Evolutionary conservation across 768 basidiomycete species (phyloP).

Genomic region (Tulasnella sp.): DNA sequence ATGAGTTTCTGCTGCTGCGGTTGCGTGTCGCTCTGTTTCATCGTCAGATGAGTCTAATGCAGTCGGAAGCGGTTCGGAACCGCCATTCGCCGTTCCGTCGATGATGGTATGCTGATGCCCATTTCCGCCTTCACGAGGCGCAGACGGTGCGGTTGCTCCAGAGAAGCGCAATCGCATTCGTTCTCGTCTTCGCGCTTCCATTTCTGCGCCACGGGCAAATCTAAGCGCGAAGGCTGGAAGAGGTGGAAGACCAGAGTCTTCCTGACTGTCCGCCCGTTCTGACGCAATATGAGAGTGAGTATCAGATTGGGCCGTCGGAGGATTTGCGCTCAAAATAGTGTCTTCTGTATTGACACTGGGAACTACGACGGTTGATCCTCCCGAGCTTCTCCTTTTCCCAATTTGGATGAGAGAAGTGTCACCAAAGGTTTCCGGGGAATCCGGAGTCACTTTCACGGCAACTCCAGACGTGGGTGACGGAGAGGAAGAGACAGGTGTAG

Average conservation of each 20-base stretch:
- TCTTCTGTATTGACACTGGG: not conserved
- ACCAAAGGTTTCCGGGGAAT: not conserved
- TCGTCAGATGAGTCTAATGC: conserved; percentile 15
- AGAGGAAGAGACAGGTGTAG: conserved; percentile 19
- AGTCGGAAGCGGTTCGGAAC: conserved; percentile 7
- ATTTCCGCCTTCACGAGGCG: not conserved
- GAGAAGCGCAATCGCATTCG: conserved; percentile 47
- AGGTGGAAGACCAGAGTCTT: not conserved
- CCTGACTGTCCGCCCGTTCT: conserved; percentile 5
- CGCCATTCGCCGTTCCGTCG: conserved; percentile 1
- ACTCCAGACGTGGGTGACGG: not conserved
- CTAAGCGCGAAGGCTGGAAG: conserved; percentile 36
- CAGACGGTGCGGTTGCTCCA: conserved; percentile 20
- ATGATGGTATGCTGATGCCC: not conserved
- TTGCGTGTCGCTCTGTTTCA: no score
- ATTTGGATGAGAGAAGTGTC: not conserved
- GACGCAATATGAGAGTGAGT: not conserved
- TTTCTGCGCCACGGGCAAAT: conserved; percentile 75
- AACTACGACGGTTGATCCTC: not conserved
- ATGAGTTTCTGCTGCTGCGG: not conserved
- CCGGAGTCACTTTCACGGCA: no score
- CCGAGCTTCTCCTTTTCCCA: not conserved
- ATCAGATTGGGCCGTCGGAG: not conserved
- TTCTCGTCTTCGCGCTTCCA: conserved; percentile 57
- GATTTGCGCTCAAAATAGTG: not conserved